A percentile compares a stretch with the other conserved stretches of the same genome.
phyloP scores from a whole-genome alignment of 768 basidiomycete species.

The Amanita inopinata region DNA sequence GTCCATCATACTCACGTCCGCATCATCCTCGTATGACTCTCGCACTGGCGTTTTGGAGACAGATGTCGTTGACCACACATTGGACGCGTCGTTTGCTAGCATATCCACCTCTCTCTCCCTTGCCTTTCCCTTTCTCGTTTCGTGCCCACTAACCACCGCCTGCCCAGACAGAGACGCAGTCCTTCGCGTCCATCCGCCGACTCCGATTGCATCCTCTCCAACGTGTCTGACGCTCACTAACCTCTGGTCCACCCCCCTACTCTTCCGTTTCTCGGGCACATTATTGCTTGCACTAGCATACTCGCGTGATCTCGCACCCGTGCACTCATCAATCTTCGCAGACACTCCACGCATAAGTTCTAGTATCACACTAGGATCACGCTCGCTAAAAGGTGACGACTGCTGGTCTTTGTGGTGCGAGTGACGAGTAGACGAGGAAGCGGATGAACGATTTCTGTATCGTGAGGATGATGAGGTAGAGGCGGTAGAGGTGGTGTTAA shows the following conservation, averaged over 20 bases:
- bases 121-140: not conserved
- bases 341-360: slow-evolving; percentile 8
- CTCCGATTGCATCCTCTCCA: not conserved
- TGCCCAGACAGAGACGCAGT: too few relatives aligned
- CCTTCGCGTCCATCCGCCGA: too few relatives aligned
- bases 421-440: too few relatives aligned
- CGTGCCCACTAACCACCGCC: not conserved
- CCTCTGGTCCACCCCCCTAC: not conserved
- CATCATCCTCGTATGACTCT: not conserved
- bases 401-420: not conserved
- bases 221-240: not conserved
- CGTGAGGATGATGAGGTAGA: too few relatives aligned
- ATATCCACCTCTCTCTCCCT: not conserved
- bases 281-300: not conserved
- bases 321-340: slow-evolving; percentile 5
- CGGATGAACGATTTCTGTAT: too few relatives aligned
- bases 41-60: too few relatives aligned
- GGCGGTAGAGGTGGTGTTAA: not conserved
- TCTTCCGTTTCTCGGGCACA: not conserved
- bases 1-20: slow-evolving; percentile 5
- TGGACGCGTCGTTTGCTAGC: too few relatives aligned
- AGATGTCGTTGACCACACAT: too few relatives aligned
- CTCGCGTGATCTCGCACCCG: not conserved
- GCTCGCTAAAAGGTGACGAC: not conserved
- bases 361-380: slow-evolving; percentile 1